Evolutionary conservation across 495 filamentous ascomycete genomes (phyloP).

Genomic region (Aspergillus avenaceus): DNA sequence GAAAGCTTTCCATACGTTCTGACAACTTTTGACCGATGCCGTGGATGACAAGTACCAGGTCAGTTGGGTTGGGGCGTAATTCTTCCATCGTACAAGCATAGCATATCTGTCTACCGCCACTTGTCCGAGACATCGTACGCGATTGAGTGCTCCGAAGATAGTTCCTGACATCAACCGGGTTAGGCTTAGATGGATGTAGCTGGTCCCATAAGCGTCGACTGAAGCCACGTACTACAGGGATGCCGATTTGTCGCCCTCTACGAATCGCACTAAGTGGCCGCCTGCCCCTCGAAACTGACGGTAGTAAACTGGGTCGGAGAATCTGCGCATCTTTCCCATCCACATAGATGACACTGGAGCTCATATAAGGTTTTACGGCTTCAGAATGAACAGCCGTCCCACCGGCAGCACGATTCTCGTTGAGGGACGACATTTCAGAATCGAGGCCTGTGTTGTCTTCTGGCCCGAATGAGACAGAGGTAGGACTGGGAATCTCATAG

Average conservation of each 20-base stretch:
- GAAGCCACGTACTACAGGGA: constrained; percentile 85
- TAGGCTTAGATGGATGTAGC: constrained; percentile 60
- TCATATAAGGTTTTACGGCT: constrained; percentile 51
- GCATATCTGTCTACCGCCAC: constrained; percentile 36
- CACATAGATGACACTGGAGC: constrained; percentile 78
- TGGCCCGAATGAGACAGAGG: constrained; percentile 2
- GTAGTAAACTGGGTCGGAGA: constrained; percentile 71
- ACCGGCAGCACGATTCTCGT: constrained; percentile 44
- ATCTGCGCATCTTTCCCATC: constrained; percentile 71
- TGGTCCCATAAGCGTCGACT: constrained; percentile 71
- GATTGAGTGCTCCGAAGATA: constrained; percentile 40
- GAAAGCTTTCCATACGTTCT: constrained; percentile 89
- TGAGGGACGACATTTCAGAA: constrained; percentile 10
- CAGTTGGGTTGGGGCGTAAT: constrained; percentile 70
- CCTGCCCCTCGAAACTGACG: constrained; percentile 74
- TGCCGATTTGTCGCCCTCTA: constrained; percentile 76
- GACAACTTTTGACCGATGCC: constrained; percentile 97
- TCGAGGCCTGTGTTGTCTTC: constrained; percentile 5
- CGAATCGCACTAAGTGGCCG: constrained; percentile 78
- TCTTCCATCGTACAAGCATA: constrained; percentile 53
- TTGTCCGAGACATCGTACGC: constrained; percentile 18
- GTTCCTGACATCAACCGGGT: constrained; percentile 42
- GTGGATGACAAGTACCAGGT: constrained; percentile 86
- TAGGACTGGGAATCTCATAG: constrained; percentile 12
- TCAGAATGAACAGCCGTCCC: constrained; percentile 23